A percentile compares a stretch with the other conserved stretches of the same genome.
These are phyloP conservation scores for Leccinum pseudoinsigne DNA, from an alignment of 1,284 basidiomycete genomes.

Conservation along the genomic window DNA sequence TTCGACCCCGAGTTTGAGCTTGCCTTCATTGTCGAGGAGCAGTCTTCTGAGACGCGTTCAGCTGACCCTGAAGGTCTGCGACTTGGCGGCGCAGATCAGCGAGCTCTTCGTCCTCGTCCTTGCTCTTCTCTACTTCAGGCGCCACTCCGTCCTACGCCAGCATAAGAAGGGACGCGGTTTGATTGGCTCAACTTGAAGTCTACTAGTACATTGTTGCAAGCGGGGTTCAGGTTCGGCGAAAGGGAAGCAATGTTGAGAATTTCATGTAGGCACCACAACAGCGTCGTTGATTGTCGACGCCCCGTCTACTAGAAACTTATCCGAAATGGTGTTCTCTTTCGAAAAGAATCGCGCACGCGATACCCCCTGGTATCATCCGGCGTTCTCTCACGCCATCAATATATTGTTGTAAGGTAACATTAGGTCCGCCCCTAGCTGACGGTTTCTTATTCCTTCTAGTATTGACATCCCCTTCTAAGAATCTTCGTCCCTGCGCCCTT, in stretches of 20 bases:
- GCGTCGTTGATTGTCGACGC: constrained; percentile 4
- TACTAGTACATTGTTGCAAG: constrained; percentile 12
- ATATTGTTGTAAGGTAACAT: constrained; percentile 9
- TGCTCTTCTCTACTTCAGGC: constrained; percentile 80
- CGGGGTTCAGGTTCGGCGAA: constrained; percentile 7
- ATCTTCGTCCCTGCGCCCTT: constrained; percentile 12
- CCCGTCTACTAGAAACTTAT: constrained; percentile 5
- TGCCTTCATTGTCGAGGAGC: constrained; percentile 63
- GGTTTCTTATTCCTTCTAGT: constrained; percentile 16
- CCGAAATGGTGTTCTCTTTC: neutral
- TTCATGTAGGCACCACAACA: neutral
- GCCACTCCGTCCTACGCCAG: constrained; percentile 6
- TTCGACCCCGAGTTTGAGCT: constrained; percentile 70
- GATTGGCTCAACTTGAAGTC: constrained; percentile 16
- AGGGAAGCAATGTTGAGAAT: constrained; percentile 5
- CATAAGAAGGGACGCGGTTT: constrained; percentile 5
- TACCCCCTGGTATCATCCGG: constrained; percentile 22
- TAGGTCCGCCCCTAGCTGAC: constrained; percentile 3
- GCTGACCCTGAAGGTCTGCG: constrained; percentile 56
- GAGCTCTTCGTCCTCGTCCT: constrained; percentile 70
- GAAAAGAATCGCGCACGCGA: constrained; percentile 8
- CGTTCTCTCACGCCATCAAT: constrained; percentile 14
- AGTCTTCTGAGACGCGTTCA: constrained; percentile 55
- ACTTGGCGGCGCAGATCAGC: constrained; percentile 71
- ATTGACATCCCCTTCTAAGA: constrained; percentile 8